Base-by-base conservation (phyloP, 768 basidiomycete genomes). In the Tephrocybe sp. region DNA sequence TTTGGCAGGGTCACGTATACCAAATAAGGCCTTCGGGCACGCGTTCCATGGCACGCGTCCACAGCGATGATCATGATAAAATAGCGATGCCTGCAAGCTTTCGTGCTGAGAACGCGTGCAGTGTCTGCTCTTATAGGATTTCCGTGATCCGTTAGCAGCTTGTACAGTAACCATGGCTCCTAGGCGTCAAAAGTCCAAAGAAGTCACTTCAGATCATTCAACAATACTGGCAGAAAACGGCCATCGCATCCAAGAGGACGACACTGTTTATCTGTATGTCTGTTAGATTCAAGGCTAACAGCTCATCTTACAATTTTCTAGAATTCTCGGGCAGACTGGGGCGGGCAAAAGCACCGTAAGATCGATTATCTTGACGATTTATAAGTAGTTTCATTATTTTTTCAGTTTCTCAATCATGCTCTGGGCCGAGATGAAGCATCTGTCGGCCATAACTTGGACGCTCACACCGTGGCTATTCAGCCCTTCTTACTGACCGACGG, bases 331-430 rank as follows among this genome's bases (percentile, higher is more conserved):
- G 7, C 54, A 56, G 39, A 49, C 51, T 27, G 51, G 51, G n/a
- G 54, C 54, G 16, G 54, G 54, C 27, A 56, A 56, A 45, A 52
- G 54, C 51, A 52, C 46, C n/a, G 54, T 56, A 41, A 13, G 50
- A 35, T 48, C 16, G 25, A 30, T 26, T 18, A n/a, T 13, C 28
- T 41, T 42, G 21, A 16, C 18, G 11, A 13, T 34, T 30, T 18
- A n/a, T 30, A n/a, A n/a, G n/a, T 5, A 16, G 19, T 5, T 34
- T n/a, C 25, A 7, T 30, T 27, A n/a, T 25, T 15, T 25, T 12
- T 35, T 7, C 13, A 66, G 66, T 64, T 64, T 32, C 58, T 66
- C 18, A 68, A 66, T 36, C 30, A 55, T 22, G 60, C 57, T 4
- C 50, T 60, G 9, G 58, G 59, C 1, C 30, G 18, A 3, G 48